Base-by-base conservation (phyloP, 192 early-diverging fungal genomes). In the Entomortierella lignicola region DNA sequence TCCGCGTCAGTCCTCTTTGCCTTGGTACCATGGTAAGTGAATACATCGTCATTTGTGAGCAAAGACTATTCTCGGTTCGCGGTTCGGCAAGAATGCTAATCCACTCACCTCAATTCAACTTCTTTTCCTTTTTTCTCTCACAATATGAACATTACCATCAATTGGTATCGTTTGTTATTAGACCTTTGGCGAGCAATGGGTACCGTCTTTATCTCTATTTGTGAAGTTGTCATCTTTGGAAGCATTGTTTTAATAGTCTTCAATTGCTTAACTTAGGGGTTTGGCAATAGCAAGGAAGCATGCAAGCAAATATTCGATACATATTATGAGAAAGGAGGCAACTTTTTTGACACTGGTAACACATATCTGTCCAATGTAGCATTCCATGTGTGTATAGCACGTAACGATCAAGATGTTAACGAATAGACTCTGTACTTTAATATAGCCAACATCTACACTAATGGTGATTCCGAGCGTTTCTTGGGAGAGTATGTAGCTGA, bases 381-480 rank as follows among this genome's bases (percentile, higher is more conserved):
- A 47, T 20, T 47, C 44, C 17, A 37, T 4, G 4, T 10, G 34
- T 37, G 10, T 37, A 10, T 37, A 37, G 10, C 10, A 37, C 34
- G 34, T 37, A 37, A 10, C 5, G 4, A 37, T 37, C 10, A 37
- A 37, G 4, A 34, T 7, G 2, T 31, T n/a, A n/a, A n/a, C n/a
- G n/a, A n/a, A n/a, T n/a, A n/a, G n/a, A n/a, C n/a, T n/a, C n/a
- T 53, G 10, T 20, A 15, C 15, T 34, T 26, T 26, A 15, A 27
- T 20, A 2, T 68, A 61, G 88, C 89, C 29, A 83, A 92, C 43
- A 82, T 82, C 7, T 90, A 90, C 66, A 75, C 71, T 34, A 84
- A 90, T 52, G 89, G 85, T 0, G 72, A 90, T 41, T 77, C 71
- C 37, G 90, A 91, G 62, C 21, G 60, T 2, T 85, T 89, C 68